Base-by-base conservation (phyloP, 345 rosid species). In the Adansonia digitata region DNA sequence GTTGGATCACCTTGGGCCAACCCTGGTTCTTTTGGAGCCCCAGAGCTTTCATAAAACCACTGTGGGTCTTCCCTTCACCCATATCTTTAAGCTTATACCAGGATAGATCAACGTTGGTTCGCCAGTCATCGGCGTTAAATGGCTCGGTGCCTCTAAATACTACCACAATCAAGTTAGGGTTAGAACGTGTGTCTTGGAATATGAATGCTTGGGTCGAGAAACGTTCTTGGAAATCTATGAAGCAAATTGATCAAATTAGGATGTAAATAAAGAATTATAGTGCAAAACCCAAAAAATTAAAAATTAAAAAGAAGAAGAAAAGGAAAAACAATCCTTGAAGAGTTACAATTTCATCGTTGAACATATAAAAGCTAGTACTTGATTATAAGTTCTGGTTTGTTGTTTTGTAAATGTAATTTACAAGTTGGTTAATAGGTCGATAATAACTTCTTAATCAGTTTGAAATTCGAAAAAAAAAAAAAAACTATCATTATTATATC, bases 81-180 rank as follows among this genome's bases (percentile, higher is more conserved):
- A 88, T 81, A 20, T 86, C 73, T 14, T 73, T 40, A 43, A 88
- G 68, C 67, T 75, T 75, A 7, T 78, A 88, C 94, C 92, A 90
- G 0, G 92, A 90, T 69, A 90, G 57, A 61, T 90, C 92, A 7
- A 85, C 18, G 6, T 86, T 89, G 5, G 82, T 80, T 70, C 75
- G 42, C 87, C 86, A 85, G 4, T 71, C 88, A 18, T 82, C 60
- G 1, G 91, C 85, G 20, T 83, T 77, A 9, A 87, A 88, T 20
- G 94, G 92, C 15, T 66, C 34, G 2, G 94, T 90, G 35, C 92
- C 94, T 83, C 86, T 83, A 40, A 90, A 90, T 75, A 84, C 86
- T 5, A 87, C 88, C 29, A 83, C 82, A 8, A 88, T 81, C 39
- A 84, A 67, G 78, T 78, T 82, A 0, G 92, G 89, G 71, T 85